Conservation (phyloP, 352 stramenopile genomes). For the Phytophthora constricta region DNA sequence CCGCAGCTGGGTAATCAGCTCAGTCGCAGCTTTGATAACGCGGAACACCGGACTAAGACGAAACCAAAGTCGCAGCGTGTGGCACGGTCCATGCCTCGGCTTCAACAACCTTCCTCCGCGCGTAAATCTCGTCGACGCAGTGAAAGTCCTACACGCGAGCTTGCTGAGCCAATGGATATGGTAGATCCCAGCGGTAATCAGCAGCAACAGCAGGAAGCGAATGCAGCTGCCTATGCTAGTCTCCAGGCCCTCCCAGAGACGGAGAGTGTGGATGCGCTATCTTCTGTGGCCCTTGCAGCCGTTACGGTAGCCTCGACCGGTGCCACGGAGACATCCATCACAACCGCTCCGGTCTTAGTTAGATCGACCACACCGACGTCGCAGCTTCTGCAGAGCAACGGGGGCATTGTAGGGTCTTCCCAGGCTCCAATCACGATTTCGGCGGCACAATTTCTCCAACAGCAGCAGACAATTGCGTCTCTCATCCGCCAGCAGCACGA, state of each 20-base stretch:
- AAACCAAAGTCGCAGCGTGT: constrained; percentile 35
- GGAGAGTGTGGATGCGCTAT: constrained; percentile 23
- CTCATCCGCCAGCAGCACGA: constrained; percentile 84
- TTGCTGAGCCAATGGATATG: constrained; percentile 27
- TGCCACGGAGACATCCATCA: constrained; percentile 8
- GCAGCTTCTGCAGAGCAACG: constrained; percentile 25
- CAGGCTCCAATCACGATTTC: constrained; percentile 76
- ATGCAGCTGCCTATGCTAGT: constrained; percentile 13
- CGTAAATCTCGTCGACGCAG: constrained; percentile 52
- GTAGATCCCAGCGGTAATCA: constrained; percentile 26
- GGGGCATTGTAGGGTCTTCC: constrained; percentile 25
- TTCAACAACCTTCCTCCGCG: constrained; percentile 29
- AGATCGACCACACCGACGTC: constrained; percentile 15
- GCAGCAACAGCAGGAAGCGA: constrained; percentile 29
- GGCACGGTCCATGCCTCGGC: constrained; percentile 48
- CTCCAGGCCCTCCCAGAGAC: constrained; percentile 7
- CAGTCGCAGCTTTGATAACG: constrained; percentile 30
- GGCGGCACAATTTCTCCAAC: constrained; percentile 73
- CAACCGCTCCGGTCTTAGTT: constrained; percentile 10
- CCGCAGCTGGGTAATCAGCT: constrained; percentile 26
- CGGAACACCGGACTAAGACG: constrained; percentile 32
- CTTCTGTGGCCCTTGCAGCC: constrained; percentile 8
- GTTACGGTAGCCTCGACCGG: constrained; percentile 2
- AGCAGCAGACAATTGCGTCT: constrained; percentile 84
- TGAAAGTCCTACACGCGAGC: constrained; percentile 48